These are phyloP conservation scores for Pseudogymnoascus sp. DNA, from an alignment of 2,329 filamentous ascomycete genomes.

Conservation along the genomic window DNA sequence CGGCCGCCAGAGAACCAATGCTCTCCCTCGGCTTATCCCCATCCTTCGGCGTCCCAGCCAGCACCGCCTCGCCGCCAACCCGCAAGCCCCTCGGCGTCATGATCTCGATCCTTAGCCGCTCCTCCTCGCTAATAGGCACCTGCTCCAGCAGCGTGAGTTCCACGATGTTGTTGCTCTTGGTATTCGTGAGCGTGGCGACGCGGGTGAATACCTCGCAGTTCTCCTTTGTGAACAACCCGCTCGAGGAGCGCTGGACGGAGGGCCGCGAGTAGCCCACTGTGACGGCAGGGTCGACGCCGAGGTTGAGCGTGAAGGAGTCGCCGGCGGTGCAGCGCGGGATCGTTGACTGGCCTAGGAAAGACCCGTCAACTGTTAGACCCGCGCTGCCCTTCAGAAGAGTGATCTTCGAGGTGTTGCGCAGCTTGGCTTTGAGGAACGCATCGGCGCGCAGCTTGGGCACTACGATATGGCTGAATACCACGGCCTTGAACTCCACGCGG, in stretches of 20 bases:
- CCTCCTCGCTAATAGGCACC: constrained; percentile 53
- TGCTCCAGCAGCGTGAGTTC: constrained; percentile 49
- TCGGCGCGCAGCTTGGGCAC: constrained; percentile 52
- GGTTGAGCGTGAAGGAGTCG: constrained; percentile 42
- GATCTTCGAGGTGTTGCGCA: constrained; percentile 47
- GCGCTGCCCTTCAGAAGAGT: constrained; percentile 46
- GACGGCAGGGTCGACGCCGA: constrained; percentile 53
- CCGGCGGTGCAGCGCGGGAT: constrained; percentile 48
- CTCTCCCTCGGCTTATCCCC: background rate
- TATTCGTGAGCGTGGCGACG: constrained; percentile 42
- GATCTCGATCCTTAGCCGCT: constrained; percentile 44
- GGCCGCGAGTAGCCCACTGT: constrained; percentile 47
- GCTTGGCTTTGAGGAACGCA: constrained; percentile 49
- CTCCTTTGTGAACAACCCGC: constrained; percentile 46
- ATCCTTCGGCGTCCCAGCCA: constrained; percentile 26
- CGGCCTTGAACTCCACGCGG: constrained; percentile 40
- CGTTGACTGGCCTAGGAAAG: constrained; percentile 48
- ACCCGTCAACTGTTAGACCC: constrained; percentile 53
- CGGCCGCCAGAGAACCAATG: background rate
- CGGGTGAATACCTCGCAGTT: constrained; percentile 42
- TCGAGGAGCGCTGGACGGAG: constrained; percentile 41
- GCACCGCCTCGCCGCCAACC: constrained; percentile 31
- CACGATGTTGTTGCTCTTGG: constrained; percentile 33
- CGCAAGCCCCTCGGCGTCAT: constrained; percentile 39
- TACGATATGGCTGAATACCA: constrained; percentile 47